A percentile compares a stretch with the other conserved stretches of the same genome.
phyloP scores from a whole-genome alignment of 306 rosid species.

The Trifolium fragiferum region DNA sequence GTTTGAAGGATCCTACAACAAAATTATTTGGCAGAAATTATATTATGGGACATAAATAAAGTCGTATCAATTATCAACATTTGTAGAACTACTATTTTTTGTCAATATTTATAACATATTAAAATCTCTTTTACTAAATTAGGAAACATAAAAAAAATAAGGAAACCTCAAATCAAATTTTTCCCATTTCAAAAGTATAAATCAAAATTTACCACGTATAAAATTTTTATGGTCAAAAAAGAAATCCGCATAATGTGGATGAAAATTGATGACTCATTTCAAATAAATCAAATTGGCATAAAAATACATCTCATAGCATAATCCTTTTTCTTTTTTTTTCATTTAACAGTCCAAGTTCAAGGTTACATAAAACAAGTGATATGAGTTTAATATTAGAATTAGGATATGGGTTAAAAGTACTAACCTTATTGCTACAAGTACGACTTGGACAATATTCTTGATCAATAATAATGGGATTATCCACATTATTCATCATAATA shows the following conservation, averaged over 20 bases:
- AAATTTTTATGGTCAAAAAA: background rate
- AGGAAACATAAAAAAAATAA: background rate
- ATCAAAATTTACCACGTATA: too few relatives aligned
- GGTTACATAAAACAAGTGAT: background rate
- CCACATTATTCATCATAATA: constrained; percentile 52
- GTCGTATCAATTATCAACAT: background rate
- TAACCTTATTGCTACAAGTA: constrained; percentile 43
- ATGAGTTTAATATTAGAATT: background rate
- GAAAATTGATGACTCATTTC: too few relatives aligned
- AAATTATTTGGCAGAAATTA: background rate
- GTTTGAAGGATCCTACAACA: constrained; percentile 44
- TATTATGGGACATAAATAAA: background rate
- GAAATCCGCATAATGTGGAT: background rate
- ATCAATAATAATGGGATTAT: constrained; percentile 58
- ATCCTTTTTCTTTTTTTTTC: too few relatives aligned
- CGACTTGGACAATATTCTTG: constrained; percentile 58
- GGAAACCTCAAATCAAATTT: background rate
- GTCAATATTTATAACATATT: background rate
- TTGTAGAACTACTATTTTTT: background rate
- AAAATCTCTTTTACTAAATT: too few relatives aligned
- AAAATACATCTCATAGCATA: background rate
- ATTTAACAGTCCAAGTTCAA: too few relatives aligned
- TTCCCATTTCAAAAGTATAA: background rate
- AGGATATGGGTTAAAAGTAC: background rate
- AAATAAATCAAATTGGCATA: background rate